phyloP scores from a whole-genome alignment of 1,284 basidiomycete species.

The Trichosporon sp. region DNA sequence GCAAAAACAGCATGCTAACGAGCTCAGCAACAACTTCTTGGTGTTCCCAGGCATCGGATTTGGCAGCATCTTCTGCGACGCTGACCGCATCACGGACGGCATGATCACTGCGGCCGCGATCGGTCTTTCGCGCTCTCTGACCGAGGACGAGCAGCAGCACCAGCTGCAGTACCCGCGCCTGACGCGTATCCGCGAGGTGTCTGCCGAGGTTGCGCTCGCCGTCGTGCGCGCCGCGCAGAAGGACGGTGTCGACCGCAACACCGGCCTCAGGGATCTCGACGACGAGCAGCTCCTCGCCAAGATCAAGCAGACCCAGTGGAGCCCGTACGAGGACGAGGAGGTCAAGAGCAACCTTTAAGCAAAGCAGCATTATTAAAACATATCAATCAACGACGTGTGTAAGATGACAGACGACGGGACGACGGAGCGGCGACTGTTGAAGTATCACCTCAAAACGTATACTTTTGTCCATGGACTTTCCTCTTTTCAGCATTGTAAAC shows the following conservation, averaged over 20 bases:
- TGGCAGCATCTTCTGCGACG: conserved; percentile 68
- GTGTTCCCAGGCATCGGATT: conserved; percentile 70
- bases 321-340: conserved; percentile 29
- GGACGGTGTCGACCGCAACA: conserved; percentile 58
- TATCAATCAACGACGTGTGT: conserved; percentile 17
- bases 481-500: conserved; percentile 17
- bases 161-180: conserved; percentile 75
- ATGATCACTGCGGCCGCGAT: conserved; percentile 63
- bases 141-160: conserved; percentile 66
- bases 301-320: conserved; percentile 45
- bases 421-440: conserved; percentile 5
- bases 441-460: conserved; percentile 8
- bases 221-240: conserved; percentile 78
- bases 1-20: neutral
- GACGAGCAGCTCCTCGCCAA: conserved; percentile 38
- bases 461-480: conserved; percentile 9
- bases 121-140: conserved; percentile 76
- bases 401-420: neutral
- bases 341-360: conserved; percentile 23
- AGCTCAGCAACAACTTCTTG: conserved; percentile 47
- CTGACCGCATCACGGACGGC: conserved; percentile 49
- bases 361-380: neutral
- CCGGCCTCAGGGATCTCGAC: conserved; percentile 39
- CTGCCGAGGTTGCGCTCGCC: conserved; percentile 68
- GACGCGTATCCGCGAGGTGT: conserved; percentile 80